Conservation (phyloP, 2,329 filamentous ascomycete species). For the Ascocoryne sarcoides region DNA sequence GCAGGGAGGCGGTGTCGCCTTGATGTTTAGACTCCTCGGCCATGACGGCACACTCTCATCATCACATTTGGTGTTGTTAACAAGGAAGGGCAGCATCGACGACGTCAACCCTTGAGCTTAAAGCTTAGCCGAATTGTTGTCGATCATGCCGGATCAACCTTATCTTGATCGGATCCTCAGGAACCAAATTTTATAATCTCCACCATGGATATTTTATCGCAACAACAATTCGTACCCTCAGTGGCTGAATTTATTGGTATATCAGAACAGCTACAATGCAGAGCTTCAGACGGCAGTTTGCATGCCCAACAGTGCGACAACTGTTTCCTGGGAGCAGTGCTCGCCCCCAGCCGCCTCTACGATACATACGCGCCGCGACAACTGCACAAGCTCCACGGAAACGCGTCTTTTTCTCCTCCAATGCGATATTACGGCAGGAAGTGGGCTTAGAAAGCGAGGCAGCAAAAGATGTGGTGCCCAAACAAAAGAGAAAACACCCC, state of each 20-base stretch:
- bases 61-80: slow-evolving; percentile 26
- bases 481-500: slow-evolving; percentile 35
- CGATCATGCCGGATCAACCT: not conserved
- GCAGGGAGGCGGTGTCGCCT: slow-evolving; percentile 14
- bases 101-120: slow-evolving; percentile 22
- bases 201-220: slow-evolving; percentile 3
- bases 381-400: slow-evolving; percentile 36
- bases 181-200: not conserved
- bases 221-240: slow-evolving; percentile 5
- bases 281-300: slow-evolving; percentile 17
- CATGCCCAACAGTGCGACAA: slow-evolving; percentile 9
- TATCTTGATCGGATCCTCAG: too few relatives aligned
- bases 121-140: slow-evolving; percentile 7
- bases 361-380: slow-evolving; percentile 40
- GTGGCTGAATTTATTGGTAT: not conserved
- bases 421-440: slow-evolving; percentile 41
- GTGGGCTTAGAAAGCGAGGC: slow-evolving; percentile 3
- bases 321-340: slow-evolving; percentile 12
- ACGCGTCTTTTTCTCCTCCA: slow-evolving; percentile 59
- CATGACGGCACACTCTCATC: slow-evolving; percentile 24
- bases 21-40: slow-evolving; percentile 24
- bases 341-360: slow-evolving; percentile 22
- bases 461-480: slow-evolving; percentile 5
- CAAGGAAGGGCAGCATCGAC: slow-evolving; percentile 12
- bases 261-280: slow-evolving; percentile 14